Percentiles rank a stretch among this genome's conserved stretches.
These are phyloP conservation scores for Anisodus acutangulus DNA, from an alignment of 257 asterid species.

Conservation along the genomic window DNA sequence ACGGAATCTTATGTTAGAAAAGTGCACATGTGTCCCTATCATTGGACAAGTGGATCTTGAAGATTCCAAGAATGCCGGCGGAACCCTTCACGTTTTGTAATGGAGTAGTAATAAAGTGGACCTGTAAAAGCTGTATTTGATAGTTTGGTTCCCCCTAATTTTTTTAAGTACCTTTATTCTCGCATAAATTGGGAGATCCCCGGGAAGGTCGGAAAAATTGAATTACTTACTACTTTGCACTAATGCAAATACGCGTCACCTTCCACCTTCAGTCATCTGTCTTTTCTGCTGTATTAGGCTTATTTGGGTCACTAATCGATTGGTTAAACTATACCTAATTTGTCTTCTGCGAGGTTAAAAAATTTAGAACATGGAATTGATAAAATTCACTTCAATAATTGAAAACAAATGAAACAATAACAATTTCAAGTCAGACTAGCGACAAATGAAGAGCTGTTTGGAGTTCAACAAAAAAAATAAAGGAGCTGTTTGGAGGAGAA, in stretches of 20 bases:
- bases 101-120: neutral
- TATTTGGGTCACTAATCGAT: neutral
- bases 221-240: neutral
- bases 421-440: too few relatives aligned
- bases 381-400: neutral
- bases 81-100: neutral
- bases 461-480: neutral
- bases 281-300: neutral
- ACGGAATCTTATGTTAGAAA: neutral
- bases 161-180: neutral
- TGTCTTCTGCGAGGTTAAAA: neutral
- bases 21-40: neutral
- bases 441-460: neutral
- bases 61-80: slow-evolving; percentile 12
- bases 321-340: neutral
- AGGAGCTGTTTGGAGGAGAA: neutral
- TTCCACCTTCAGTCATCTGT: neutral
- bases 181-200: neutral
- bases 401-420: neutral
- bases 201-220: neutral
- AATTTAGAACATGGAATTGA: too few relatives aligned
- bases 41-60: neutral
- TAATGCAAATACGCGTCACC: slow-evolving; percentile 6
- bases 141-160: neutral
- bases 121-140: neutral